Conservation (phyloP, 2,329 filamentous ascomycete genomes). For the Cadophora sp. region DNA sequence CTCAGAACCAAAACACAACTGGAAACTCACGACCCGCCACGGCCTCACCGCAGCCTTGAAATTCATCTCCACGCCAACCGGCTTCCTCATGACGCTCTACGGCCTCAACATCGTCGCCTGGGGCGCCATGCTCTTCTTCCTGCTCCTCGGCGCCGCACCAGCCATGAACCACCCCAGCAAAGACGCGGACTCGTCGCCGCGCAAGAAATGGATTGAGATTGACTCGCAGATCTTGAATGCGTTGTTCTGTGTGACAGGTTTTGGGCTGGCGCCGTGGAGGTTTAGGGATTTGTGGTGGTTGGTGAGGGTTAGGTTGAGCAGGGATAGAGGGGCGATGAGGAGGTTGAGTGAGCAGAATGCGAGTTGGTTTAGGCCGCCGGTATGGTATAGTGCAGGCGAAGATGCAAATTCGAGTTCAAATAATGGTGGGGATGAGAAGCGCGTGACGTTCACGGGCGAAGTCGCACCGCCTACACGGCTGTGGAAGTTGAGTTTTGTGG, state of each 20-base stretch:
- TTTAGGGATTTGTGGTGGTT: slow-evolving; percentile 80
- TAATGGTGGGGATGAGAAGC: neutral
- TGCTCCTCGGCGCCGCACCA: slow-evolving; percentile 75
- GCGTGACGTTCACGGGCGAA: slow-evolving; percentile 18
- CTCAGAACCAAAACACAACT: slow-evolving; percentile 38
- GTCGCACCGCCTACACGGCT: slow-evolving; percentile 39
- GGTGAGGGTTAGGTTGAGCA: slow-evolving; percentile 62
- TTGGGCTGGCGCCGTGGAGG: slow-evolving; percentile 28
- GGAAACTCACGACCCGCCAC: slow-evolving; percentile 61
- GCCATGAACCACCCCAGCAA: slow-evolving; percentile 75
- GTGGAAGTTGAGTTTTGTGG: slow-evolving; percentile 64
- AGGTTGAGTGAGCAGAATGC: slow-evolving; percentile 74
- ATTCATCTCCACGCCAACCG: slow-evolving; percentile 75
- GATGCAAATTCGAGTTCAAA: slow-evolving; percentile 46
- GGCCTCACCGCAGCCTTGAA: slow-evolving; percentile 68
- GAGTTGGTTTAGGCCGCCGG: slow-evolving; percentile 74
- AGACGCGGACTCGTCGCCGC: slow-evolving; percentile 73
- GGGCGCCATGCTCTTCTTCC: slow-evolving; percentile 90
- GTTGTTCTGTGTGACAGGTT: slow-evolving; percentile 33
- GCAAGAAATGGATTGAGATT: slow-evolving; percentile 78
- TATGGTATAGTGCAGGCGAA: slow-evolving; percentile 61
- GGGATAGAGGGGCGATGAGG: slow-evolving; percentile 61
- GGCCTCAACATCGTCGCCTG: slow-evolving; percentile 82
- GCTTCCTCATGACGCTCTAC: slow-evolving; percentile 80
- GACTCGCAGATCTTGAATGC: slow-evolving; percentile 35